Percentiles rank a stretch among this genome's conserved stretches.
Conservation (phyloP, 768 basidiomycete species). For the Suillus subaureus region DNA sequence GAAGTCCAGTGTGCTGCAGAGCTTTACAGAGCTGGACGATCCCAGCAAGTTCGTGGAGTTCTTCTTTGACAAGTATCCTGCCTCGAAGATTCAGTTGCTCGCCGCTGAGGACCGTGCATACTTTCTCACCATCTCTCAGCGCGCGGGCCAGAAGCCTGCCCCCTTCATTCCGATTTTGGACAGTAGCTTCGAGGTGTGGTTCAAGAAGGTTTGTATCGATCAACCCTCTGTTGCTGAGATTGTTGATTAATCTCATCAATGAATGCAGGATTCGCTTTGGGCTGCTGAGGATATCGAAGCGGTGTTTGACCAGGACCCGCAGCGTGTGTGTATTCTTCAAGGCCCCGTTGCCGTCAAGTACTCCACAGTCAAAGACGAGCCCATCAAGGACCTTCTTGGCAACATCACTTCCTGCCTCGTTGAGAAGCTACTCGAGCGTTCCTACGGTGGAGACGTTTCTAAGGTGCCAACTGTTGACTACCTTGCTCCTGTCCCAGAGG, state of each 20-base stretch:
- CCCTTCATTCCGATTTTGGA: conserved; percentile 98
- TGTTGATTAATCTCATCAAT: conserved; percentile 15
- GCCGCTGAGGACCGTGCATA: conserved; percentile 93
- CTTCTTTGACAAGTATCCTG: conserved; percentile 86
- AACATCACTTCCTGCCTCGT: conserved; percentile 82
- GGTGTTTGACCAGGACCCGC: conserved; percentile 98
- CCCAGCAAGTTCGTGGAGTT: conserved; percentile 73
- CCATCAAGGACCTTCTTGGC: conserved; percentile 89
- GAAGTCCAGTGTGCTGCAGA: conserved; percentile 84
- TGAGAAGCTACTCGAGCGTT: conserved; percentile 73
- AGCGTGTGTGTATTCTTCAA: conserved; percentile 96
- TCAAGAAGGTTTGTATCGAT: conserved; percentile 81
- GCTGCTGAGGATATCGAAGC: conserved; percentile 98
- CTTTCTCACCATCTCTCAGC: conserved; percentile 94
- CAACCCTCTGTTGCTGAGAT: not conserved
- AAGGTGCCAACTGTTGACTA: conserved; percentile 85
- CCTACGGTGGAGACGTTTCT: conserved; percentile 74
- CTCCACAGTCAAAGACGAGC: conserved; percentile 87
- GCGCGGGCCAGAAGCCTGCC: conserved; percentile 96
- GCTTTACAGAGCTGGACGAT: conserved; percentile 82
- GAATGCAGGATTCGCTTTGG: conserved; percentile 88
- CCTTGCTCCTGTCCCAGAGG: conserved; percentile 58
- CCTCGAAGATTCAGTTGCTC: conserved; percentile 83
- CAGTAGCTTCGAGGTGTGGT: conserved; percentile 95
- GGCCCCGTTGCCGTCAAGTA: conserved; percentile 95